These are phyloP conservation scores for Paramecium biaurelia DNA, from an alignment of 73 alveolate genomes.

Conservation along the genomic window DNA sequence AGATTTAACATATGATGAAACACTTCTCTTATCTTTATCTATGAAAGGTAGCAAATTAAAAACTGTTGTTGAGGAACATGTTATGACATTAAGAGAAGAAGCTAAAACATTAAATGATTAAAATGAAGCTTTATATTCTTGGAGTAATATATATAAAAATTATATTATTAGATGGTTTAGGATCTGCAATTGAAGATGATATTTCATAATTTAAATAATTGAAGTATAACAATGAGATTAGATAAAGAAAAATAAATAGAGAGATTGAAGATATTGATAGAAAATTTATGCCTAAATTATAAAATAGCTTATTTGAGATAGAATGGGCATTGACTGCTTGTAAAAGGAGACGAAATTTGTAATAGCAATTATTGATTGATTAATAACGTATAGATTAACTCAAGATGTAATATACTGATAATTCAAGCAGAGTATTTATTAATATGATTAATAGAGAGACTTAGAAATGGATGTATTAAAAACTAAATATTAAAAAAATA, in stretches of 20 bases:
- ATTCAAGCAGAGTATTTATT: conserved; percentile 35
- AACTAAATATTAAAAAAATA: conserved; percentile 49
- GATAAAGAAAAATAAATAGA: conserved; percentile 8
- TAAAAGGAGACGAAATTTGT: conserved; percentile 50
- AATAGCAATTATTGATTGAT: not conserved
- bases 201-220: not conserved
- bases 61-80: conserved; percentile 51
- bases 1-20: not conserved
- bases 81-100: conserved; percentile 42
- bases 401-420: conserved; percentile 48
- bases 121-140: conserved; percentile 18
- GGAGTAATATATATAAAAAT: not conserved
- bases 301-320: not conserved
- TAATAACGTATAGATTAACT: conserved; percentile 47
- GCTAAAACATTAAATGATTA: conserved; percentile 9
- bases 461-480: conserved; percentile 53
- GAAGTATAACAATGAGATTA: not conserved
- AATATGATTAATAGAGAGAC: conserved; percentile 40
- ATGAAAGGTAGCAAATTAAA: conserved; percentile 42
- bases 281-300: not conserved
- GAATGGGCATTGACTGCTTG: conserved; percentile 56
- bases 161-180: conserved; percentile 4
- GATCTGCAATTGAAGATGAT: conserved; percentile 31
- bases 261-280: not conserved
- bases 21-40: not conserved